phyloP scores from a whole-genome alignment of 805 yeast species.

The Kuraishia borneana region DNA sequence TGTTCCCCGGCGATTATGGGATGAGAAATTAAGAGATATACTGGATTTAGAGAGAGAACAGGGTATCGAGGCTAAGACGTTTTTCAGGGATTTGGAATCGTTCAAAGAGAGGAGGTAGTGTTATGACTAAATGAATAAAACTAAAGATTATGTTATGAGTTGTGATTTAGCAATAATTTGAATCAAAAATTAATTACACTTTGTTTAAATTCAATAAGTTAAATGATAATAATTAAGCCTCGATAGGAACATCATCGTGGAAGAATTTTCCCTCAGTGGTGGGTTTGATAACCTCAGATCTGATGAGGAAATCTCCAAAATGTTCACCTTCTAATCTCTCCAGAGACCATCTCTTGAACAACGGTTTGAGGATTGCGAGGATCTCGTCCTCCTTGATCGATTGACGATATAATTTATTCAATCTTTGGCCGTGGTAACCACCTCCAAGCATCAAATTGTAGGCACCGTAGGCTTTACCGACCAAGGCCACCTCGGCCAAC shows the following conservation, averaged over 20 bases:
- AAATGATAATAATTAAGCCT: slow-evolving; percentile 26
- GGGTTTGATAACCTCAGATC: slow-evolving; percentile 80
- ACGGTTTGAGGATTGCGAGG: slow-evolving; percentile 61
- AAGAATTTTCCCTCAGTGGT: slow-evolving; percentile 86
- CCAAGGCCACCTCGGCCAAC: slow-evolving; percentile 92
- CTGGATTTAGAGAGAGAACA: slow-evolving; percentile 32
- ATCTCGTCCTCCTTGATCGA: slow-evolving; percentile 89
- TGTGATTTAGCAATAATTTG: too few relatives aligned
- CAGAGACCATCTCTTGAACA: slow-evolving; percentile 89
- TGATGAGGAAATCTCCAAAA: slow-evolving; percentile 86
- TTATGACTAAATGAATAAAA: neutral
- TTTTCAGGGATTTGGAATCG: slow-evolving; percentile 16
- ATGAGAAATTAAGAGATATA: slow-evolving; percentile 31
- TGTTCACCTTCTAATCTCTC: slow-evolving; percentile 90
- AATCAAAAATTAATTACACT: neutral
- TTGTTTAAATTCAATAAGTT: neutral
- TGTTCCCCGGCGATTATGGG: slow-evolving; percentile 38
- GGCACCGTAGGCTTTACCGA: slow-evolving; percentile 90
- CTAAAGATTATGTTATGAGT: neutral
- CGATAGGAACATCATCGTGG: slow-evolving; percentile 90
- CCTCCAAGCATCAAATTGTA: slow-evolving; percentile 94
- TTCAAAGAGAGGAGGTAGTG: neutral
- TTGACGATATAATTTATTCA: slow-evolving; percentile 81
- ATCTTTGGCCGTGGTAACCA: slow-evolving; percentile 86
- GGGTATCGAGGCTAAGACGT: slow-evolving; percentile 17